Percentiles rank a stretch among this genome's conserved stretches.
Evolutionary conservation across 768 basidiomycete species (phyloP).

Genomic region (Boletales sp.): DNA sequence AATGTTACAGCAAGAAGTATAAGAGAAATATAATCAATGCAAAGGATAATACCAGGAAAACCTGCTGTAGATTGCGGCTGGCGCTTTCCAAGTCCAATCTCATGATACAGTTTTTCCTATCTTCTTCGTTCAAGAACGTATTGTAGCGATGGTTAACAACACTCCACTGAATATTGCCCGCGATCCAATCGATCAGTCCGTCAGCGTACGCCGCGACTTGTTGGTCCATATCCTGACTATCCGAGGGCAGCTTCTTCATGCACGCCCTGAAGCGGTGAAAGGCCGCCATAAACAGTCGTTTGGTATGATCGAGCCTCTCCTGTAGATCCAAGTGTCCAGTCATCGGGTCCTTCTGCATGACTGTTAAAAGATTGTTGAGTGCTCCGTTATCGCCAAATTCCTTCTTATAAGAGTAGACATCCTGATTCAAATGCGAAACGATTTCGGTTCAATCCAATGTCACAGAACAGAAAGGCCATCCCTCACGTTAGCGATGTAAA

Average conservation of each 20-base stretch:
- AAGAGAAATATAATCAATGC: slow-evolving; percentile 6
- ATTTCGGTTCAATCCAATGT: neutral
- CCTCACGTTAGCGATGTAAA: slow-evolving; percentile 25
- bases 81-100: slow-evolving; percentile 9
- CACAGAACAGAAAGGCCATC: neutral
- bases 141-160: slow-evolving; percentile 25
- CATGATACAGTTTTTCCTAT: slow-evolving; percentile 21
- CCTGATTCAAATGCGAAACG: slow-evolving; percentile 5
- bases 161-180: slow-evolving; percentile 29
- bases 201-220: slow-evolving; percentile 21
- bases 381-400: slow-evolving; percentile 27
- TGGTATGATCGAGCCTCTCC: slow-evolving; percentile 18
- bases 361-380: slow-evolving; percentile 25
- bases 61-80: neutral
- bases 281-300: slow-evolving; percentile 18
- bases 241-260: slow-evolving; percentile 18
- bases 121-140: slow-evolving; percentile 16
- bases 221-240: slow-evolving; percentile 13
- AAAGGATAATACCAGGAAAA: slow-evolving; percentile 5
- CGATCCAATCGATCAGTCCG: slow-evolving; percentile 24
- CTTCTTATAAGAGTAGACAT: slow-evolving; percentile 31
- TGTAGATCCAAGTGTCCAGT: slow-evolving; percentile 24
- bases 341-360: slow-evolving; percentile 23
- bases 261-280: slow-evolving; percentile 21
- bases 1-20: neutral